These are phyloP conservation scores for Ambispora gerdemannii DNA, from an alignment of 192 early-diverging fungal species.

Conservation along the genomic window DNA sequence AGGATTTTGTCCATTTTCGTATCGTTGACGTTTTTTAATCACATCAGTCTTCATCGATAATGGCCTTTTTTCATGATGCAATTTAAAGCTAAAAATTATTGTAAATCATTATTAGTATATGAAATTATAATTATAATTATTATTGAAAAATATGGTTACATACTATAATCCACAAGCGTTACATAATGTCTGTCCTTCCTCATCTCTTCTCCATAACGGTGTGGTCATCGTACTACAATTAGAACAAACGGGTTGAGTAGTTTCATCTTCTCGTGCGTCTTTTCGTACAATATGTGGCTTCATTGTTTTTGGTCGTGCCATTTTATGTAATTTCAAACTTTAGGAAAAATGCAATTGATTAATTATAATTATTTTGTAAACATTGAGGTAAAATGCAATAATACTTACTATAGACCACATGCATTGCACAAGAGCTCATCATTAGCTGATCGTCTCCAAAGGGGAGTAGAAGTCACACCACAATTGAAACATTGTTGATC, in stretches of 20 bases:
- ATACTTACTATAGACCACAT: constrained; percentile 87
- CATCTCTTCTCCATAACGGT: constrained; percentile 88
- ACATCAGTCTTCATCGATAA: constrained; percentile 53
- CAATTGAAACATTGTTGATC: constrained; percentile 52
- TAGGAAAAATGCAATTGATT: not conserved
- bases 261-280: constrained; percentile 42
- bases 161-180: constrained; percentile 60
- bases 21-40: constrained; percentile 50
- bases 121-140: no score
- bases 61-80: constrained; percentile 51
- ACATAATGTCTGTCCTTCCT: constrained; percentile 41
- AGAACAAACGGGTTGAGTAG: constrained; percentile 53
- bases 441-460: constrained; percentile 87
- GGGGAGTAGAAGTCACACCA: constrained; percentile 79
- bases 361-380: constrained; percentile 5
- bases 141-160: constrained; percentile 22
- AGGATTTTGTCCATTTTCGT: constrained; percentile 39
- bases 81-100: constrained; percentile 41
- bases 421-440: constrained; percentile 94
- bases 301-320: constrained; percentile 74
- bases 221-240: constrained; percentile 84
- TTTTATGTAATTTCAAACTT: constrained; percentile 78
- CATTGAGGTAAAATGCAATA: constrained; percentile 2
- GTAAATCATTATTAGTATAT: no score
- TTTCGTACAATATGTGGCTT: constrained; percentile 69